Conservation (phyloP, 441 rosid genomes). For the Erodium moschatum region DNA sequence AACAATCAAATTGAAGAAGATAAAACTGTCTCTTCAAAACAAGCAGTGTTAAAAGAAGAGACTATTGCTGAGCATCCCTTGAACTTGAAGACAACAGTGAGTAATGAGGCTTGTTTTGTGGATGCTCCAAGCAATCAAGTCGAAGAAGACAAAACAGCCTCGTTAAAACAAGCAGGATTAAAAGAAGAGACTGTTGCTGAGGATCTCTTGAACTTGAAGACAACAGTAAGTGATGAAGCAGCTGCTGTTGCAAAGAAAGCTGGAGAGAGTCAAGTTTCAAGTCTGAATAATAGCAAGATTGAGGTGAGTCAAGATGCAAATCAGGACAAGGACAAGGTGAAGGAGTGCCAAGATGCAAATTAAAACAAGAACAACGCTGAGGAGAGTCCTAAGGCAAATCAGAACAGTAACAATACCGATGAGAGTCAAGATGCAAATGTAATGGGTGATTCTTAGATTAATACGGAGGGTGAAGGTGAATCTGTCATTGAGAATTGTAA, state of each 20-base stretch:
- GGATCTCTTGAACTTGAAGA: too few relatives aligned
- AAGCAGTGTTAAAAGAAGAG: conserved; percentile 23
- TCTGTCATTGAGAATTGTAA: not conserved
- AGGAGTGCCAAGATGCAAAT: not conserved
- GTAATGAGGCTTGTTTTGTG: too few relatives aligned
- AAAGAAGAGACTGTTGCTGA: too few relatives aligned
- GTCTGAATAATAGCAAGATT: not conserved
- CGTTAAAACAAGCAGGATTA: too few relatives aligned
- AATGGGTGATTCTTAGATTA: not conserved
- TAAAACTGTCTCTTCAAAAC: conserved; percentile 23
- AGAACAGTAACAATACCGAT: not conserved
- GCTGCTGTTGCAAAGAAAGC: not conserved
- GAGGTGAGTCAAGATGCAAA: conserved; percentile 7
- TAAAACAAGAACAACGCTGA: not conserved
- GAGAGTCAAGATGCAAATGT: not conserved
- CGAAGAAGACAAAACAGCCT: too few relatives aligned
- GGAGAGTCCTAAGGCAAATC: not conserved
- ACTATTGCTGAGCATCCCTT: too few relatives aligned
- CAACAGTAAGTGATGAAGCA: conserved; percentile 20
- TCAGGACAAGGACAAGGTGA: not conserved
- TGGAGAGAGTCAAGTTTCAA: conserved; percentile 5
- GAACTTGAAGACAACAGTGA: too few relatives aligned
- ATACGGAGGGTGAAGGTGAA: not conserved
- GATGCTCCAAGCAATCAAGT: too few relatives aligned
- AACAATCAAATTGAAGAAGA: conserved; percentile 20